Base-by-base conservation (phyloP, 768 basidiomycete genomes). In the Melanogaster broomeanus region DNA sequence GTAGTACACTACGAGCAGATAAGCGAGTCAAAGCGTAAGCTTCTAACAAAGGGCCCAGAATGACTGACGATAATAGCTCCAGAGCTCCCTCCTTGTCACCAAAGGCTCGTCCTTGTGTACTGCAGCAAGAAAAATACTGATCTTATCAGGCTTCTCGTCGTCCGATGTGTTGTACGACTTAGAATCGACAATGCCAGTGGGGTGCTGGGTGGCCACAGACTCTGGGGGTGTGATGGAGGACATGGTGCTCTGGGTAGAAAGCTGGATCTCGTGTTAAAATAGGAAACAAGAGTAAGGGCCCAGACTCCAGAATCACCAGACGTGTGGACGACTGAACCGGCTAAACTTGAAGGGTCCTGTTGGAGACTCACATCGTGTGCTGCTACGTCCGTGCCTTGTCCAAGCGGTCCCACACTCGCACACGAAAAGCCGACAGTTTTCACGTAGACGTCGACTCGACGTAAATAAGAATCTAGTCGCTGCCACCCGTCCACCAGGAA, bases 51-150 rank as follows among this genome's bases (percentile, higher is more conserved):
- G 3, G 9, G 4, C n/a, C n/a, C 9, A 3, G 9, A 6, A 33
- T 1, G 18, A 49, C 63, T 42, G 25, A 88, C 88, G 55, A 64
- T 90, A 90, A 61, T 90, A 92, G 47, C 82, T 83, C 90, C 89
- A 92, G 8, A 92, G 71, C 62, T 92, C 90, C 61, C 66, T 79
- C 43, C 84, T 75, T 15, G 84, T 88, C 5, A 90, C 88, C 9
- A 85, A 63, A 0, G 89, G 89, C 48, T 87, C 89, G 38, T 83
- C 70, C 54, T 74, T 71, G 39, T 53, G 64, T 34, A 78, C 70
- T 0, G 73, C 66, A 0, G 75, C 75, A 2, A 80, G 66, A 42
- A 76, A 74, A 12, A 62, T 60, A 43, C 48, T 12, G 1, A 2
- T 38, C 35, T n/a, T 60, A 43, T 49, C 15, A 1, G 3, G 38